Conservation (phyloP, 768 basidiomycete species). For the Exidia glandulosa region DNA sequence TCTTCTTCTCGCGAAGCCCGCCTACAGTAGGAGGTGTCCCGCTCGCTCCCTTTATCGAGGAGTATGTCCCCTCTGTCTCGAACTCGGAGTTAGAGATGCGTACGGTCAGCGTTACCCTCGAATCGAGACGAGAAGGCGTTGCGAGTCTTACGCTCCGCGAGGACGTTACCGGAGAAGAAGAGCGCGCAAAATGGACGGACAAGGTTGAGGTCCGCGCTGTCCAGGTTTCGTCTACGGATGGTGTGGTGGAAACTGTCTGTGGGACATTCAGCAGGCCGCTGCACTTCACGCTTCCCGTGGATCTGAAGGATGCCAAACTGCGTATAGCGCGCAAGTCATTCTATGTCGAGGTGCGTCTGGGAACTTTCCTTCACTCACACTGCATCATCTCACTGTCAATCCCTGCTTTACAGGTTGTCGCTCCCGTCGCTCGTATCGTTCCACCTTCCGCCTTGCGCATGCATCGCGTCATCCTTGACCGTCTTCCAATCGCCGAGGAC, state of each 20-base stretch:
- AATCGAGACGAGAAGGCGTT: neutral
- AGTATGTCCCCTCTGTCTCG: too few species aligned
- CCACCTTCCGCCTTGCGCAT: neutral
- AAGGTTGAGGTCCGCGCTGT: neutral
- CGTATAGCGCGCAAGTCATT: neutral
- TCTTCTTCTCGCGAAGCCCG: neutral
- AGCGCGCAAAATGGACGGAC: neutral
- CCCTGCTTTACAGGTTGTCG: neutral
- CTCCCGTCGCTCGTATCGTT: neutral
- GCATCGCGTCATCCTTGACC: neutral
- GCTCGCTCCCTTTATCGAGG: neutral
- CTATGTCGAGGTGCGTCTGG: neutral
- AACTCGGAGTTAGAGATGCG: too few species aligned
- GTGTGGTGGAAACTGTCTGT: neutral
- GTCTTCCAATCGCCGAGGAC: neutral
- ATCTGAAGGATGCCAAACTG: neutral
- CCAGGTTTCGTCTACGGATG: neutral
- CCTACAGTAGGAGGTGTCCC: neutral
- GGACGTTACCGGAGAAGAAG: neutral
- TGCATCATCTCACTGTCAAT: neutral
- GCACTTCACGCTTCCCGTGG: neutral
- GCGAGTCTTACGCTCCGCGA: neutral
- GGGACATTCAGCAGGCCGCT: neutral
- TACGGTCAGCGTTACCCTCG: neutral
- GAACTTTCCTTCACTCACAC: neutral